phyloP scores from a whole-genome alignment of 2,329 filamentous ascomycete species.

The Cercospora sp. region DNA sequence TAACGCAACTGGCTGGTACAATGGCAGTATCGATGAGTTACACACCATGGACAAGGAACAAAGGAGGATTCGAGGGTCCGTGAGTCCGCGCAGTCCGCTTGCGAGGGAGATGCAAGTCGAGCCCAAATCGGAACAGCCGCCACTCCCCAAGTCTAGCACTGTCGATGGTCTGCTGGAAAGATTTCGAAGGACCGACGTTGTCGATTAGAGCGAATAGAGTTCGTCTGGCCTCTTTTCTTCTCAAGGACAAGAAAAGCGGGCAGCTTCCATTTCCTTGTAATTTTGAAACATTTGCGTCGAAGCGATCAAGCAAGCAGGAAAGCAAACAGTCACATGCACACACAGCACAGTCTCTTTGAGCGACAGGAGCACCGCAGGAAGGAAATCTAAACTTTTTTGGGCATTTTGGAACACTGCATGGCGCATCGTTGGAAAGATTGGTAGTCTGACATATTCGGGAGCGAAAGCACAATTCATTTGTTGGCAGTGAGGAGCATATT shows the following conservation, averaged over 20 bases:
- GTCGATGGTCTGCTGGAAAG: conserved; percentile 23
- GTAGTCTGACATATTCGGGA: not conserved
- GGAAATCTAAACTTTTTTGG: not conserved
- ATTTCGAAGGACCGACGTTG: conserved; percentile 23
- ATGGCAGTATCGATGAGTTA: conserved; percentile 37
- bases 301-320: not conserved
- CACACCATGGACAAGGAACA: conserved; percentile 19
- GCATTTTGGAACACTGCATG: not conserved
- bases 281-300: not conserved
- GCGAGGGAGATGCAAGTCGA: not conserved
- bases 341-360: conserved; percentile 5
- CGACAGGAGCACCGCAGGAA: not conserved
- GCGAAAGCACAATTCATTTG: not conserved
- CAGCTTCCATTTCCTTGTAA: not conserved
- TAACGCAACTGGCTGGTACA: conserved; percentile 37
- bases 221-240: not conserved
- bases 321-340: conserved; percentile 4
- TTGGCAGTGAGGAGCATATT: not conserved
- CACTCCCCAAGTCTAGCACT: conserved; percentile 2
- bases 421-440: not conserved
- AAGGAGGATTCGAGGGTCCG: conserved; percentile 10
- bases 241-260: not conserved
- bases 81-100: conserved; percentile 25
- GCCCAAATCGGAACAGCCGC: not conserved
- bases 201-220: conserved; percentile 21